These are phyloP conservation scores for Mortierella sp. DNA, from an alignment of 371 early-diverging fungal species.

Conservation along the genomic window DNA sequence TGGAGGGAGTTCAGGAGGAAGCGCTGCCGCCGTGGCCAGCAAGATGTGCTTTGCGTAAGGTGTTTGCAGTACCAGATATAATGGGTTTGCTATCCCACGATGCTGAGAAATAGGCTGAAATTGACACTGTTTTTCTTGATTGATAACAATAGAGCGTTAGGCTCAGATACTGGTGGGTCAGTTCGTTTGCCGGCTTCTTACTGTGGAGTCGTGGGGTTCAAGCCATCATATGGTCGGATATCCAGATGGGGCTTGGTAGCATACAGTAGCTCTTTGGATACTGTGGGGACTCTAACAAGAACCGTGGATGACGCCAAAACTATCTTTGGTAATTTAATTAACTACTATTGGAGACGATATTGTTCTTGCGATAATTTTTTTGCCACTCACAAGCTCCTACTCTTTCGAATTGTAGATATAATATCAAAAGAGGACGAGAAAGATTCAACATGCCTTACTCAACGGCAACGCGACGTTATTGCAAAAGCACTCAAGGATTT, in stretches of 20 bases:
- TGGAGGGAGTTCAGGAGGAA: slow-evolving; percentile 96
- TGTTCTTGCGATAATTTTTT: neutral
- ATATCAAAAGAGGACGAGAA: slow-evolving; percentile 68
- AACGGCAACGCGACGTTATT: slow-evolving; percentile 50
- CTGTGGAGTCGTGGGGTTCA: slow-evolving; percentile 94
- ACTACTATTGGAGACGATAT: neutral
- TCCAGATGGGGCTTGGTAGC: slow-evolving; percentile 91
- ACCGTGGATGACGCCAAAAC: slow-evolving; percentile 66
- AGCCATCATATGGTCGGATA: slow-evolving; percentile 91
- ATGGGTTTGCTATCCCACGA: neutral
- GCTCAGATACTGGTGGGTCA: slow-evolving; percentile 97
- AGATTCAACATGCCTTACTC: slow-evolving; percentile 72
- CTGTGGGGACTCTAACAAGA: slow-evolving; percentile 84
- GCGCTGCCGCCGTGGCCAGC: slow-evolving; percentile 92
- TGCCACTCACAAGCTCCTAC: neutral
- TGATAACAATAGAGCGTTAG: slow-evolving; percentile 81
- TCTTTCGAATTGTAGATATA: slow-evolving; percentile 58
- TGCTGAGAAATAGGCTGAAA: neutral
- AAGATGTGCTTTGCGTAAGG: slow-evolving; percentile 83
- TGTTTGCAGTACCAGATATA: slow-evolving; percentile 8
- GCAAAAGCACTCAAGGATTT: slow-evolving; percentile 12
- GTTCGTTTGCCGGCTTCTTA: slow-evolving; percentile 94
- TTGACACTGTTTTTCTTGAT: neutral
- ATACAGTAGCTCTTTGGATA: slow-evolving; percentile 92
- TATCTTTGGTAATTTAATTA: slow-evolving; percentile 63